Conservation (phyloP, 306 rosid genomes). For the Castanospermum australe region DNA sequence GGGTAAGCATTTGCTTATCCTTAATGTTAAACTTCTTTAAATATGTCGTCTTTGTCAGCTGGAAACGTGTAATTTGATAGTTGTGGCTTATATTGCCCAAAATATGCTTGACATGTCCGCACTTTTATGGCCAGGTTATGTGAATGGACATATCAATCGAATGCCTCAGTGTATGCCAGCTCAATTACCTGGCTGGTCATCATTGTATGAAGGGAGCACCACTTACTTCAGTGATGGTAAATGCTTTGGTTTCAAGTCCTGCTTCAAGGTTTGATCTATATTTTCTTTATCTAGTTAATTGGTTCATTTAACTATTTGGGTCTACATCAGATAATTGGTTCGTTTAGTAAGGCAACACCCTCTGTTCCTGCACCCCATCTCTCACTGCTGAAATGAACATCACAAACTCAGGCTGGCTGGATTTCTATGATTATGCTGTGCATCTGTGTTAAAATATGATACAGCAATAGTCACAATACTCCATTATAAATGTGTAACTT, state of each 20-base stretch:
- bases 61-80: conserved; percentile 95
- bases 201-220: conserved; percentile 83
- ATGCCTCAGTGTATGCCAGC: conserved; percentile 75
- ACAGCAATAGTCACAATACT: too few species aligned
- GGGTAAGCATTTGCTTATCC: too few species aligned
- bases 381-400: too few species aligned
- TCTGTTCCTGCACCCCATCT: too few species aligned
- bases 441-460: too few species aligned
- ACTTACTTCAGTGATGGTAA: conserved; percentile 62
- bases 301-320: neutral
- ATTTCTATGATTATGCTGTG: too few species aligned
- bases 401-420: too few species aligned
- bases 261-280: conserved; percentile 80
- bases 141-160: conserved; percentile 67
- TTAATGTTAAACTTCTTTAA: too few species aligned
- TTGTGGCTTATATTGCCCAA: conserved; percentile 93
- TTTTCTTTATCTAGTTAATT: neutral
- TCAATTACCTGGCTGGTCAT: conserved; percentile 87
- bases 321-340: neutral
- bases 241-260: conserved; percentile 82
- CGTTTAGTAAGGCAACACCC: too few species aligned
- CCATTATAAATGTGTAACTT: neutral
- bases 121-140: conserved; percentile 91
- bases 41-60: conserved; percentile 57
- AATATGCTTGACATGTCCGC: conserved; percentile 83